phyloP scores from a whole-genome alignment of 202 grass and related monocot genomes.

The Panicum virgatum region DNA sequence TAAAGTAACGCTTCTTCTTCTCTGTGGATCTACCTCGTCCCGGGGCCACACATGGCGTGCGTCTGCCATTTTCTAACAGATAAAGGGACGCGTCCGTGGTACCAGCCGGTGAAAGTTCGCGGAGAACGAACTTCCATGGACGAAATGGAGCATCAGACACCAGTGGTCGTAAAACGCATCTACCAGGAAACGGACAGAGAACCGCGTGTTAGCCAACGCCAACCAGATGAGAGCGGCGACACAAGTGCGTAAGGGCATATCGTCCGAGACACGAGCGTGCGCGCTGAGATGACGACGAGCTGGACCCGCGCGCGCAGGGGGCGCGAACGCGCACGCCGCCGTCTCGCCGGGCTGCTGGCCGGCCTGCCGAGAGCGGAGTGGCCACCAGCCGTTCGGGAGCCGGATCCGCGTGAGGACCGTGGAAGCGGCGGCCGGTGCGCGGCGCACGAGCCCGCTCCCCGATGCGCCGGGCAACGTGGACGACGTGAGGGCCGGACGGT shows the following conservation, averaged over 20 bases:
- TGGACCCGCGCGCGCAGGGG: too few species aligned
- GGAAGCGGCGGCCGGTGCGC: neutral
- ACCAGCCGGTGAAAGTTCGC: neutral
- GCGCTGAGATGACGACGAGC: too few species aligned
- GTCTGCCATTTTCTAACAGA: neutral
- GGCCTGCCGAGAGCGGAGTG: neutral
- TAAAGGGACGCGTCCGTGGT: neutral
- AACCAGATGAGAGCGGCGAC: neutral
- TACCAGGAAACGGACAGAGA: neutral
- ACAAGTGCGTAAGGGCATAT: neutral
- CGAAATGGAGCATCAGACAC: neutral
- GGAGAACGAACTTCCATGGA: neutral
- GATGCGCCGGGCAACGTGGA: constrained; percentile 21
- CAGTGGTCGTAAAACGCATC: neutral
- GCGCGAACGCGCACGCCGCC: neutral
- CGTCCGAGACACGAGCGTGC: too few species aligned
- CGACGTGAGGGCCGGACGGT: constrained; percentile 4
- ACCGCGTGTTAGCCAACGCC: neutral
- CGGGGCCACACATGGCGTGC: neutral
- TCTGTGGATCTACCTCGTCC: neutral
- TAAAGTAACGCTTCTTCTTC: neutral
- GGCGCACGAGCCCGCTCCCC: neutral
- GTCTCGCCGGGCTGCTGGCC: neutral
- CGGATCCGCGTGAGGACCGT: neutral
- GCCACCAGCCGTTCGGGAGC: neutral